These are phyloP conservation scores for Aquilaria sinensis DNA, from an alignment of 345 rosid species.

Conservation along the genomic window DNA sequence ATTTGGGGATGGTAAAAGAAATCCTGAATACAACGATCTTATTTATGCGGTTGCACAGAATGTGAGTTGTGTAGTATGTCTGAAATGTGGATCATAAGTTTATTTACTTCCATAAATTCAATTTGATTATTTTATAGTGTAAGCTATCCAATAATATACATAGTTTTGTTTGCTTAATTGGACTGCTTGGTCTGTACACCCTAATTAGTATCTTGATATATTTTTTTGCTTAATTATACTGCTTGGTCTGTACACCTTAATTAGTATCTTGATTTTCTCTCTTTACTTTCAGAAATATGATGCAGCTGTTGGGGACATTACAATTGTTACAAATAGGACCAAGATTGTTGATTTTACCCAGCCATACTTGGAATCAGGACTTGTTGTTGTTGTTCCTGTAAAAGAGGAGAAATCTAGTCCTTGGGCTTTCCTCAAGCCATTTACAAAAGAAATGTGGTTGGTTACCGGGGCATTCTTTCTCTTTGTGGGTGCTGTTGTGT, in stretches of 20 bases:
- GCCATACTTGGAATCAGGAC: conserved; percentile 83
- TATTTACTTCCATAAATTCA: not conserved
- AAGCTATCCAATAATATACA: not conserved
- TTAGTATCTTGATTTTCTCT: conserved; percentile 13
- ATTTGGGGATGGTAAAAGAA: conserved; percentile 57
- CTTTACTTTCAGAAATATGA: conserved; percentile 52
- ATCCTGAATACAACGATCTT: conserved; percentile 57
- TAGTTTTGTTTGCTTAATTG: too few species aligned
- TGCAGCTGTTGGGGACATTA: conserved; percentile 80
- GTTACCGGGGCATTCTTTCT: conserved; percentile 81
- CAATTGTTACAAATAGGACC: conserved; percentile 71
- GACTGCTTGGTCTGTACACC: too few species aligned
- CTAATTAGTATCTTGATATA: conserved; percentile 10
- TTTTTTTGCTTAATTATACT: too few species aligned
- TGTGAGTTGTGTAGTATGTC: conserved; percentile 37
- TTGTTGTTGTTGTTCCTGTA: conserved; percentile 77
- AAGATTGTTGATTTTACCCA: conserved; percentile 87
- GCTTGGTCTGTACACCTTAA: not conserved
- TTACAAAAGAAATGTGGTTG: conserved; percentile 76
- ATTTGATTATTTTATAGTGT: not conserved
- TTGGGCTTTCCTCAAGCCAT: conserved; percentile 96
- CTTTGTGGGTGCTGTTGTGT: conserved; percentile 80
- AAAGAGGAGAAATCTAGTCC: conserved; percentile 65
- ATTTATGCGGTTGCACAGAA: conserved; percentile 49
- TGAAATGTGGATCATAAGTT: too few species aligned